Evolutionary conservation across 345 rosid genomes (phyloP).

Genomic region (Rhizophora mangle): DNA sequence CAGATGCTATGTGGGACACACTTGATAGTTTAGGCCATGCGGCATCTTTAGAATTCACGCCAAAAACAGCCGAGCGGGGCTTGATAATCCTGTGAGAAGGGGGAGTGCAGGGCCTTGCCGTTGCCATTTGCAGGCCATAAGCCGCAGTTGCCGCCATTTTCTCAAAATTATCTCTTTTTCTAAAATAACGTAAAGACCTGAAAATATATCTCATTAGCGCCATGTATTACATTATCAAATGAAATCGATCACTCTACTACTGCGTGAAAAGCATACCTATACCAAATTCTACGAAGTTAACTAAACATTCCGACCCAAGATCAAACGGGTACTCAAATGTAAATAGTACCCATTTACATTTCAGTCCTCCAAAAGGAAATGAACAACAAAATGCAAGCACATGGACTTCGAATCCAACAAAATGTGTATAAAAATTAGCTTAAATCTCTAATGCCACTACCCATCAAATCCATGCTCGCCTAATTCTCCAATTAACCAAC

Average conservation of each 20-base stretch:
- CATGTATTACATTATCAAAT: neutral
- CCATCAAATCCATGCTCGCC: neutral
- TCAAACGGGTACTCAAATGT: neutral
- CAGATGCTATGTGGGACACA: constrained; percentile 45
- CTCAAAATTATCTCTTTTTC: constrained; percentile 17
- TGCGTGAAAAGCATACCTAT: too few species aligned
- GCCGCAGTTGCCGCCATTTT: constrained; percentile 64
- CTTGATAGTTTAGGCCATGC: constrained; percentile 51
- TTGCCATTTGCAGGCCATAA: constrained; percentile 56
- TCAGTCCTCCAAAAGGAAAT: neutral
- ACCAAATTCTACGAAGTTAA: too few species aligned
- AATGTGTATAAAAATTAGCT: neutral
- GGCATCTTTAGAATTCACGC: constrained; percentile 36
- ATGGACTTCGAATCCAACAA: neutral
- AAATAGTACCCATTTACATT: neutral
- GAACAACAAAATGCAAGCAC: neutral
- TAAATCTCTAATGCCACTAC: neutral
- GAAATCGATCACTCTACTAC: too few species aligned
- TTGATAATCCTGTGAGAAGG: constrained; percentile 39
- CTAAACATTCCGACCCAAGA: neutral
- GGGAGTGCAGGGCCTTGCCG: constrained; percentile 50
- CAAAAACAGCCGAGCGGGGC: constrained; percentile 40
- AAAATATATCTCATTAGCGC: neutral
- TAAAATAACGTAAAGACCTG: constrained; percentile 24
- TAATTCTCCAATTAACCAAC: neutral